phyloP scores from a whole-genome alignment of 768 basidiomycete genomes.

The Pholiota microspora region DNA sequence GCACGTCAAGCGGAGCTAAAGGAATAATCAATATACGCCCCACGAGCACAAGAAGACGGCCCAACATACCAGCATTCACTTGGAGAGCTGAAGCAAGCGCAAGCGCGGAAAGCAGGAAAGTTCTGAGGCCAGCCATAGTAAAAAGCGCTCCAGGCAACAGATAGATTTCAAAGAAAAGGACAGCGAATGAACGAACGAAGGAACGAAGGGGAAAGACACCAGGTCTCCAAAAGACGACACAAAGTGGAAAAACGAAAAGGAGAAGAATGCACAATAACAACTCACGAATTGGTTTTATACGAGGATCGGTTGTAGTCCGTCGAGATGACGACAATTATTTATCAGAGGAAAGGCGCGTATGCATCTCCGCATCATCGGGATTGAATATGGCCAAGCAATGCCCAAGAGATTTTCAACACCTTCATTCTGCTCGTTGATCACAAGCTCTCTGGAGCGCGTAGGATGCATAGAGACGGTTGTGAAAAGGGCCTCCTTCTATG shows the following conservation, averaged over 20 bases:
- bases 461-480: too few relatives aligned
- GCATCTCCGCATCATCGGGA: neutral
- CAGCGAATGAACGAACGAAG: too few relatives aligned
- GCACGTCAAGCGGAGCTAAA: conserved; percentile 7
- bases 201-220: conserved; percentile 16
- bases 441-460: too few relatives aligned
- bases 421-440: too few relatives aligned
- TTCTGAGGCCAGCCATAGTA: conserved; percentile 22
- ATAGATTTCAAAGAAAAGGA: neutral
- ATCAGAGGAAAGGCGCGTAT: conserved; percentile 7
- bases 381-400: too few relatives aligned
- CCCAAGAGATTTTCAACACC: too few relatives aligned
- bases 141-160: neutral
- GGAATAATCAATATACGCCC: neutral
- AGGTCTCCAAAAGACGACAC: conserved; percentile 12
- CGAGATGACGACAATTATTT: conserved; percentile 16
- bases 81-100: conserved; percentile 9
- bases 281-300: neutral
- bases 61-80: conserved; percentile 9
- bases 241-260: conserved; percentile 6
- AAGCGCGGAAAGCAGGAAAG: conserved; percentile 12
- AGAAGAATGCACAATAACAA: too few relatives aligned
- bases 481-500: too few relatives aligned
- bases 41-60: neutral
- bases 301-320: neutral